A percentile compares a stretch with the other conserved stretches of the same genome.
Conservation (phyloP, 2,329 filamentous ascomycete species). For the Colletotrichum viniferum region DNA sequence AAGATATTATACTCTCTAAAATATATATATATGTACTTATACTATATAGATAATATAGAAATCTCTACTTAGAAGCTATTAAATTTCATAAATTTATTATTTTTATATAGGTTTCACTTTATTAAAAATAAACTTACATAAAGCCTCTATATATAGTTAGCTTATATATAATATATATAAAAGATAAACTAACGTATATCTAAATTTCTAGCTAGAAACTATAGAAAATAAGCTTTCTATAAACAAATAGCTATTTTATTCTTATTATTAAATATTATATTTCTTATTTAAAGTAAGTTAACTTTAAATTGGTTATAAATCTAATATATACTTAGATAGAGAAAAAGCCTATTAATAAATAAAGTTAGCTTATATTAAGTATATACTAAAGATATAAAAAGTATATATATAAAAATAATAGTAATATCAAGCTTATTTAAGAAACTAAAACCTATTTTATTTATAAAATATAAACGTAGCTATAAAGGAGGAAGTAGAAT, state of each 20-base stretch:
- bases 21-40: too few species aligned
- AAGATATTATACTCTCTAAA: too few species aligned
- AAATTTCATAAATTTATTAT: background rate
- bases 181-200: background rate
- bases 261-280: too few species aligned
- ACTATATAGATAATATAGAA: too few species aligned
- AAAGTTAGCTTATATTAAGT: background rate
- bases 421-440: too few species aligned
- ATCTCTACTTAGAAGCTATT: background rate
- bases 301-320: too few species aligned
- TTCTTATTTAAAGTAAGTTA: background rate
- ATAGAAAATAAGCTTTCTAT: background rate
- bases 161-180: background rate
- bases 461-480: too few species aligned
- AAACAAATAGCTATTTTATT: background rate
- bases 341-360: too few species aligned
- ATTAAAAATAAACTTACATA: background rate
- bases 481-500: too few species aligned
- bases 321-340: background rate
- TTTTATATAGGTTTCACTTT: background rate
- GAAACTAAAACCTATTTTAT: too few species aligned
- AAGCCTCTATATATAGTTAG: background rate
- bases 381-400: too few species aligned
- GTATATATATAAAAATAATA: too few species aligned
- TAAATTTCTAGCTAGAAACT: background rate